A percentile compares a stretch with the other conserved stretches of the same genome.
Conservation (phyloP, 305 asterid genomes). For the Fraxinus xanthoxyloides region DNA sequence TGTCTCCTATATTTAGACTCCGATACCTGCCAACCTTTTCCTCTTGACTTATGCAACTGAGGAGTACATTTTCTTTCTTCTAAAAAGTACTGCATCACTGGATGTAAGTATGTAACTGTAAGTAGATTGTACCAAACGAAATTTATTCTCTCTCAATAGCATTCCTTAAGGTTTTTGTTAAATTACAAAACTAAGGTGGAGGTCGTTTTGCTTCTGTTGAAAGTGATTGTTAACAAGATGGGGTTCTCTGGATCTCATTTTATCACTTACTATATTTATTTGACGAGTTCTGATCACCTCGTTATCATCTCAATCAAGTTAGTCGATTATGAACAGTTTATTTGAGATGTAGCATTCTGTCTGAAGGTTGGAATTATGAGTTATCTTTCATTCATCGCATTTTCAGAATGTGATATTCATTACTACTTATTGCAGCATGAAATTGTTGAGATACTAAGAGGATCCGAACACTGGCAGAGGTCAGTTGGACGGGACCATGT, state of each 20-base stretch:
- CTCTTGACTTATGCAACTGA: background rate
- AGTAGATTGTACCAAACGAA: background rate
- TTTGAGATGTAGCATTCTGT: background rate
- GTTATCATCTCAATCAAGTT: background rate
- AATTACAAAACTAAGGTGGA: background rate
- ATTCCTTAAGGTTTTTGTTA: background rate
- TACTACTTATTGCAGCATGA: conserved; percentile 47
- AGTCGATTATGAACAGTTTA: background rate
- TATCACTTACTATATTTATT: background rate
- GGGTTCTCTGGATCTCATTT: background rate
- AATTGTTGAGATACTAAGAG: conserved; percentile 49
- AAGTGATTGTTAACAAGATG: background rate
- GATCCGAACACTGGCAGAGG: conserved; percentile 73
- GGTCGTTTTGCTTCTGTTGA: background rate
- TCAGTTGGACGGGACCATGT: conserved; percentile 89
- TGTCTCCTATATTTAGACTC: background rate
- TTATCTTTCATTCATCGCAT: background rate
- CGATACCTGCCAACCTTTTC: background rate
- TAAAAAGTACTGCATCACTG: background rate
- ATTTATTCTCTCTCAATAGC: background rate
- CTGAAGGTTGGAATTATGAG: background rate
- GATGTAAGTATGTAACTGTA: background rate
- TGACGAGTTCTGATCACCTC: background rate
- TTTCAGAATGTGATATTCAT: conserved; percentile 11
- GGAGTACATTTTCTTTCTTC: background rate